Evolutionary conservation across 148 eudicot species (phyloP).

Genomic region (Chenopodium berlandieri): DNA sequence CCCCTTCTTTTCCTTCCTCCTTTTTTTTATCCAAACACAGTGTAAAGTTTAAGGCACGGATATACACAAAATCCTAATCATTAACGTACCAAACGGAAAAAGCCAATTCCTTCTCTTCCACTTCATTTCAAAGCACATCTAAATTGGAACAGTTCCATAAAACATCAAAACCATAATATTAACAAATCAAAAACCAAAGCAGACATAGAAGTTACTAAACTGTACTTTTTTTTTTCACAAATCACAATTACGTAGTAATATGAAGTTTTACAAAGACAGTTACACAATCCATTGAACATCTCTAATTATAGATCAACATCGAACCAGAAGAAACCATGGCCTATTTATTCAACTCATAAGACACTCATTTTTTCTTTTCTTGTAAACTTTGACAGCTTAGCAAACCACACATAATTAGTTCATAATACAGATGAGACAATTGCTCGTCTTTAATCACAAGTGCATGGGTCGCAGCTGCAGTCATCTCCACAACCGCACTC

Average conservation of each 20-base stretch:
- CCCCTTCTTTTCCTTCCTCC: too few species aligned
- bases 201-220: too few species aligned
- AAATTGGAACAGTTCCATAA: too few species aligned
- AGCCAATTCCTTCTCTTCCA: not conserved
- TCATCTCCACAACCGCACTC: constrained; percentile 53
- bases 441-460: constrained; percentile 20
- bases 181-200: too few species aligned
- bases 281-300: constrained; percentile 17
- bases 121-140: not conserved
- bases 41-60: too few species aligned
- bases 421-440: not conserved
- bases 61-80: not conserved
- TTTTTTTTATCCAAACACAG: too few species aligned
- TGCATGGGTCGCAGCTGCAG: constrained; percentile 53
- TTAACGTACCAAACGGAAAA: not conserved
- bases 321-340: constrained; percentile 15
- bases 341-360: constrained; percentile 7
- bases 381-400: not conserved
- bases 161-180: too few species aligned
- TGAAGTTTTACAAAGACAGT: constrained; percentile 9
- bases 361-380: not conserved
- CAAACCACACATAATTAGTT: not conserved
- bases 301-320: constrained; percentile 5
- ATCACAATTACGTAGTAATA: not conserved
- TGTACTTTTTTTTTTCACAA: not conserved